Evolutionary conservation across 2,329 filamentous ascomycete genomes (phyloP), one percentile per base, ranked within the genome.

Genomic region (Grosmannia clavigera): DNA sequence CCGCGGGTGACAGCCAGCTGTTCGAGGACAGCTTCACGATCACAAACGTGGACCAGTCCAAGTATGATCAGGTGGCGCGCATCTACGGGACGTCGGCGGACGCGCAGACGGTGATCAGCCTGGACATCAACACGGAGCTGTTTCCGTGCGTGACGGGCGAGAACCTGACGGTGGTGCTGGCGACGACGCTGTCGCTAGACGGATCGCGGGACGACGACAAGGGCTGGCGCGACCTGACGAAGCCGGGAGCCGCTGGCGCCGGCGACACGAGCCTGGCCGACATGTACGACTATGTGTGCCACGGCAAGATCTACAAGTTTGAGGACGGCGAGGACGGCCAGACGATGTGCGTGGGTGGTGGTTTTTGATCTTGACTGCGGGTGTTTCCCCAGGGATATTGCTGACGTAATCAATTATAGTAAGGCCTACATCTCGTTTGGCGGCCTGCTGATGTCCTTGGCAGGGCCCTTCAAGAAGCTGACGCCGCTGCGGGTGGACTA

Each of bases 371-470:
- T 46, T 11, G 5, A 25, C 35, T 9, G 50, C 31, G 22, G 22
- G 22, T 31, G 16, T 54, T 10, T 35, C 31, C 29, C 54, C 51
- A 46, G 51, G 2, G 7, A 29, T n/a, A 27, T n/a, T 35, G 3
- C 58, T 64, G 38, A 56, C 61, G 52, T 48, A 52, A 14, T 48
- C 11, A 27, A 19, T 22, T n/a, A 65, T 66, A 97, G 92, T 71
- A 95, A 96, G 72, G 90, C 91, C 33, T 99, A 92, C 74, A 81
- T 95, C 67, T 96, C 91, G 1, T 99, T 96, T 68, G 94, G 94
- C 55, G 94, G 94, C 9, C 77, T 99, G 65, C 75, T 99, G 68
- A 86, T 97, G 75, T 90, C 87, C 68, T 81, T 99, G 60, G 88
- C 96, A 69, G 94, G 95, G 6, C 94, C 94, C 2, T 94, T 95